Base-by-base conservation (phyloP, 192 early-diverging fungal genomes). In the Geranomyces variabilis region DNA sequence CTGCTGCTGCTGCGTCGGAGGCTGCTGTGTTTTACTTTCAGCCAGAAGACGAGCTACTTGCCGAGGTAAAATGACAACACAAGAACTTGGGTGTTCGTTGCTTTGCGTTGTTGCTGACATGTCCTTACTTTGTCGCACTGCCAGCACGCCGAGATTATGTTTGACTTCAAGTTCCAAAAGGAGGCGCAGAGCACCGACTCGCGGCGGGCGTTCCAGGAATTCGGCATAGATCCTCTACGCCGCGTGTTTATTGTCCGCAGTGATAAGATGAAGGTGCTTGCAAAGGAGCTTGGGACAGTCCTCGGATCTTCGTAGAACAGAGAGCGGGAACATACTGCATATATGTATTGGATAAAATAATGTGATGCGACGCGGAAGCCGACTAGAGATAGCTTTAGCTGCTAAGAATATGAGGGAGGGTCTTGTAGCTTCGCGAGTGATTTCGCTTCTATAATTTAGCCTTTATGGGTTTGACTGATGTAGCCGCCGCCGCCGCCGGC, bases 11-110 rank as follows among this genome's bases (percentile, higher is more conserved):
- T 36, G 17, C 55, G 56, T 2, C 43, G 49, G 62, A 75, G 59
- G 44, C 77, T 7, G 78, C 76, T 29, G 78, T 80, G 0, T 92
- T 90, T 71, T 94, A 92, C 76, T 91, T 91, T 72, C 95, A 96
- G 73, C 85, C 91, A 0, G 96, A 99, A 66, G 96, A 99, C 74
- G 96, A 96, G 71, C 86, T 96, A 61, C 80, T 96, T 53, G 90
- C 91, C 59, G 84, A 79, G 80, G 80, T 78, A 66, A 22, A 30
- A 41, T 4, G 15, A 4, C 14, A 51, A 33, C 30, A 9, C 24
- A 29, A n/a, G n/a, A n/a, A n/a, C n/a, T n/a, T n/a, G n/a, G n/a
- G n/a, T n/a, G n/a, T n/a, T n/a, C n/a, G n/a, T n/a, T n/a, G n/a
- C n/a, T 10, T 41, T 41, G 36, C 36, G 36, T 41, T 41, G 36